phyloP scores from a whole-genome alignment of 129 eudicot genomes.

The Arctium minus region DNA sequence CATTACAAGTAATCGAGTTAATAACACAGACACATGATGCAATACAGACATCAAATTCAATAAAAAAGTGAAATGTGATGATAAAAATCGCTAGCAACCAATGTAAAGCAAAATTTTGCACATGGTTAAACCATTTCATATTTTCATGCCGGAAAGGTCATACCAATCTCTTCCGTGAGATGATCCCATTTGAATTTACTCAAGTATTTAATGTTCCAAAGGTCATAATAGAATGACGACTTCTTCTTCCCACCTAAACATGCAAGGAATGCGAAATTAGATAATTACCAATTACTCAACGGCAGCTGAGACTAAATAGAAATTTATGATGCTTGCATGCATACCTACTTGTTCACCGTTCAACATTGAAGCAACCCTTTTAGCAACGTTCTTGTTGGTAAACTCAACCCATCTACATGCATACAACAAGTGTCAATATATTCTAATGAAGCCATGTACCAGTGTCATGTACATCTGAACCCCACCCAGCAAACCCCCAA shows the following conservation, averaged over 20 bases:
- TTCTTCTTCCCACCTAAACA: constrained; percentile 89
- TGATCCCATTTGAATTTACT: constrained; percentile 99
- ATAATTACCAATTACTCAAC: not conserved
- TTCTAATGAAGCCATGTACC: too few species aligned
- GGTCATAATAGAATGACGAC: constrained; percentile 77
- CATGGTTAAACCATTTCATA: not conserved
- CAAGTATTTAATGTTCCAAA: constrained; percentile 92
- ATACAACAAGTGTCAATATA: not conserved
- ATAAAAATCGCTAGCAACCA: not conserved
- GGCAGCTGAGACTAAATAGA: not conserved
- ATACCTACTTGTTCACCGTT: constrained; percentile 95
- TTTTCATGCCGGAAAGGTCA: not conserved
- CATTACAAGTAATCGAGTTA: not conserved
- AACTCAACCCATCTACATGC: constrained; percentile 94
- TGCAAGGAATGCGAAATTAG: constrained; percentile 4
- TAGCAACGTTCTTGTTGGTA: constrained; percentile 69
- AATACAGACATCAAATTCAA: not conserved
- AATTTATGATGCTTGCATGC: not conserved
- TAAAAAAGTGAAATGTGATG: not conserved
- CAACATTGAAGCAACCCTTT: constrained; percentile 67
- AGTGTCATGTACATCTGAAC: too few species aligned
- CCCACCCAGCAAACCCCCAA: too few species aligned
- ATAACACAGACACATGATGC: not conserved
- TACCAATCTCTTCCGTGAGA: constrained; percentile 92
- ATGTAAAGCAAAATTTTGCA: not conserved